These are phyloP conservation scores for Phytophthora foliorum DNA, from an alignment of 352 stramenopile genomes.

Conservation along the genomic window DNA sequence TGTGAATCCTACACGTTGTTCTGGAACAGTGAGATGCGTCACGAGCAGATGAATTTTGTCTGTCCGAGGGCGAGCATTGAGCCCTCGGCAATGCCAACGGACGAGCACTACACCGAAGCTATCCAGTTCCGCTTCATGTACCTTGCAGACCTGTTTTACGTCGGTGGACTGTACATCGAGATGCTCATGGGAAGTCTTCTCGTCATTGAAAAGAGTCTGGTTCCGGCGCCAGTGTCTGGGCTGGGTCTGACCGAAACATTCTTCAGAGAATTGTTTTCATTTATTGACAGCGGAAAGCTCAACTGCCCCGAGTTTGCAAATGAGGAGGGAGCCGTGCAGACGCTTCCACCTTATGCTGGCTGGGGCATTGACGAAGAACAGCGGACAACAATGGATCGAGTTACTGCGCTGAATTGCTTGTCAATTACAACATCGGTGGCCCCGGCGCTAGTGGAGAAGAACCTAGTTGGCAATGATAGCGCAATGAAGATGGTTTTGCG, in stretches of 20 bases:
- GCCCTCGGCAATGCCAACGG: constrained; percentile 34
- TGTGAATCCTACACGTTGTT: constrained; percentile 86
- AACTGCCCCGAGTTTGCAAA: constrained; percentile 40
- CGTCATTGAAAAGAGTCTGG: constrained; percentile 65
- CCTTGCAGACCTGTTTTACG: constrained; percentile 66
- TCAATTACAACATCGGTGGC: constrained; percentile 69
- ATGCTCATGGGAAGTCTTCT: constrained; percentile 79
- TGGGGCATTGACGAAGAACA: constrained; percentile 63
- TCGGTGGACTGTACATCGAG: constrained; percentile 81
- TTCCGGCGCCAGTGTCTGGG: constrained; percentile 47
- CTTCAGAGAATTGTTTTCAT: constrained; percentile 78
- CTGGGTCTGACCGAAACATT: constrained; percentile 76
- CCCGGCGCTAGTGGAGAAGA: constrained; percentile 63
- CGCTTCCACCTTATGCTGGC: constrained; percentile 60
- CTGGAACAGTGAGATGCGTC: constrained; percentile 83
- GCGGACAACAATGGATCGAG: constrained; percentile 61
- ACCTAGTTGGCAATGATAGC: constrained; percentile 59
- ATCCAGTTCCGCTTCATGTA: constrained; percentile 79
- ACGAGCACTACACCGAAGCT: constrained; percentile 60
- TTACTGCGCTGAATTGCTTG: constrained; percentile 74
- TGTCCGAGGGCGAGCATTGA: constrained; percentile 48
- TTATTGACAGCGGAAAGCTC: constrained; percentile 79
- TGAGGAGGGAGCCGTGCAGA: constrained; percentile 38
- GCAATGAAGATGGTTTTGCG: constrained; percentile 83
- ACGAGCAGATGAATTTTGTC: constrained; percentile 69